These are phyloP conservation scores for Emmonsiellopsis sp. DNA, from an alignment of 2,329 filamentous ascomycete species.

Conservation along the genomic window DNA sequence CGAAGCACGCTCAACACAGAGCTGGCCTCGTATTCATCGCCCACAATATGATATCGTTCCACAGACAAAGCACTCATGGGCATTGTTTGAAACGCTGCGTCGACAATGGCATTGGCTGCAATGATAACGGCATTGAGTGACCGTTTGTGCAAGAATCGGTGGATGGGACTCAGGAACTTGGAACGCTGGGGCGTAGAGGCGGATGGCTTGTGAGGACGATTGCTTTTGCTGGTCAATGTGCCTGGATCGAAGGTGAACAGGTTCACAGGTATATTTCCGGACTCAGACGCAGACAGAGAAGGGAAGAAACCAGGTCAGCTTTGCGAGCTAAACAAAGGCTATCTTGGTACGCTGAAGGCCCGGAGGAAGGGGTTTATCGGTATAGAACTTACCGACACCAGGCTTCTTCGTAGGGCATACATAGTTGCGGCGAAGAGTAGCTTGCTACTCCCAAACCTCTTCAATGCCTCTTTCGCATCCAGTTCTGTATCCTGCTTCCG, in stretches of 20 bases:
- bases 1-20: conserved; percentile 25
- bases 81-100: conserved; percentile 23
- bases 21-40: conserved; percentile 27
- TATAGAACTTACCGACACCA: conserved; percentile 22
- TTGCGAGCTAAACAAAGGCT: background rate
- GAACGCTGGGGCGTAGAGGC: conserved; percentile 11
- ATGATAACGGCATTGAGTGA: conserved; percentile 27
- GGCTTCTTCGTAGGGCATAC: conserved; percentile 29
- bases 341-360: background rate
- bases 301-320: background rate
- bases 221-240: conserved; percentile 19
- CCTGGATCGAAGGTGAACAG: conserved; percentile 30
- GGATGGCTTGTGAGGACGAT: conserved; percentile 14
- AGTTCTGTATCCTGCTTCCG: conserved; percentile 17
- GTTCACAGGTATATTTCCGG: conserved; percentile 26
- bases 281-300: conserved; percentile 11
- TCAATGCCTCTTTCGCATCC: conserved; percentile 21
- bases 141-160: conserved; percentile 8
- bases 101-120: conserved; percentile 26
- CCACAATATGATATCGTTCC: conserved; percentile 27
- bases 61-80: conserved; percentile 9
- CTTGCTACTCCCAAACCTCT: conserved; percentile 28
- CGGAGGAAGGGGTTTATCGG: background rate
- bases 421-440: conserved; percentile 25
- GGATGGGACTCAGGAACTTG: background rate